These are phyloP conservation scores for Inga leiocalycina DNA, from an alignment of 306 rosid species.

Conservation along the genomic window DNA sequence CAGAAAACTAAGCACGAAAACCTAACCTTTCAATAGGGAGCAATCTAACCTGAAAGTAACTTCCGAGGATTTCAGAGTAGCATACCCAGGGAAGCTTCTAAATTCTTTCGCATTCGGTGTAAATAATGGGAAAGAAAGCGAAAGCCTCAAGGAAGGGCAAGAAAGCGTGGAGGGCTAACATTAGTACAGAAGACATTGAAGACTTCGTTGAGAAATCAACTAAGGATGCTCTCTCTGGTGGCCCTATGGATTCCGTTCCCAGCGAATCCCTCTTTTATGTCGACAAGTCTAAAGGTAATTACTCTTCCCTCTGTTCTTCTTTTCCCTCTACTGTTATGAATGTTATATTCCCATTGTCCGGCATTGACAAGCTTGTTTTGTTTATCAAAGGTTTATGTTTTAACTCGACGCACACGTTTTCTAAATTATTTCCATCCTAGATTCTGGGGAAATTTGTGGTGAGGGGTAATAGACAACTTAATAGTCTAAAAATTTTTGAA, in stretches of 20 bases:
- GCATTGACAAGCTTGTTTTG: background rate
- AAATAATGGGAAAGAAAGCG: conserved; percentile 74
- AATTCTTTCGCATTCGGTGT: background rate
- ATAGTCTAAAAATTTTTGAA: background rate
- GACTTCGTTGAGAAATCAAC: conserved; percentile 76
- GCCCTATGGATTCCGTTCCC: conserved; percentile 57
- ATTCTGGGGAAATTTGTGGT: background rate
- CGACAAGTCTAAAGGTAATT: conserved; percentile 69
- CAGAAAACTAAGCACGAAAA: background rate
- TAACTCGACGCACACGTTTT: background rate
- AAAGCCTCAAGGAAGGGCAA: conserved; percentile 83
- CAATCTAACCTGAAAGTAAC: background rate
- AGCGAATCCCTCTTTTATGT: conserved; percentile 64
- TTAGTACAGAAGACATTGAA: conserved; percentile 77
- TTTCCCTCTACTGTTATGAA: background rate
- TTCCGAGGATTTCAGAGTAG: background rate
- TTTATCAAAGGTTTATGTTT: background rate
- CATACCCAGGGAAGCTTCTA: background rate
- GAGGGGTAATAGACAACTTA: background rate
- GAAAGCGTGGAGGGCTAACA: conserved; percentile 90
- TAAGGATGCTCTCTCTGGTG: conserved; percentile 79
- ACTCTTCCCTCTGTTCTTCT: background rate
- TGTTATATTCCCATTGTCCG: background rate
- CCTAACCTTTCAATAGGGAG: background rate
- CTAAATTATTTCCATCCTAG: background rate